phyloP scores from a whole-genome alignment of 495 filamentous ascomycete species.

The Neurospora sp. region DNA sequence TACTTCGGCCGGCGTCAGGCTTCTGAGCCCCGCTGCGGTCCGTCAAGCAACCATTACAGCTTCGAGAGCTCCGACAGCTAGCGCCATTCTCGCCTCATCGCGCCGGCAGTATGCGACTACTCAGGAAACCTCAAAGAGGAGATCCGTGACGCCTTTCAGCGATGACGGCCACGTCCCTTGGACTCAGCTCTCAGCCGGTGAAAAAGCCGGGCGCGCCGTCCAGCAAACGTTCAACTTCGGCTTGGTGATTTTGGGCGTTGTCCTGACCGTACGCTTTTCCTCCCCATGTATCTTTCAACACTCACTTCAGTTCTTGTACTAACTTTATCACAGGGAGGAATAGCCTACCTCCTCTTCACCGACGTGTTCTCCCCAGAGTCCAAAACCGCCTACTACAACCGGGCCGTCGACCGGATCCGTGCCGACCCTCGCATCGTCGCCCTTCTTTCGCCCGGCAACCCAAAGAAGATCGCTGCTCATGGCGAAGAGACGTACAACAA shows the following conservation, averaged over 20 bases:
- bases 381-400: slow-evolving; percentile 80
- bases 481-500: slow-evolving; percentile 75
- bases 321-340: slow-evolving; percentile 46
- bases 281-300: background rate
- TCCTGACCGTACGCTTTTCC: slow-evolving; percentile 53
- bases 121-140: slow-evolving; percentile 30
- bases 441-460: slow-evolving; percentile 54
- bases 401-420: slow-evolving; percentile 70
- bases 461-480: slow-evolving; percentile 67
- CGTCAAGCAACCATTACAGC: slow-evolving; percentile 1
- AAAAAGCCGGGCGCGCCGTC: slow-evolving; percentile 78
- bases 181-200: slow-evolving; percentile 58
- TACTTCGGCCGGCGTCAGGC: background rate
- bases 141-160: slow-evolving; percentile 67
- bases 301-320: background rate
- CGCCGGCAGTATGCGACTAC: slow-evolving; percentile 23
- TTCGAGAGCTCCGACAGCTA: background rate
- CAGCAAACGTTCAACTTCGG: slow-evolving; percentile 85
- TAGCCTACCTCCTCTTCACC: slow-evolving; percentile 67
- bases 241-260: slow-evolving; percentile 62
- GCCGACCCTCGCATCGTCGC: slow-evolving; percentile 57
- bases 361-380: slow-evolving; percentile 85
- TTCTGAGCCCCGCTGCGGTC: slow-evolving; percentile 5
- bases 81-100: slow-evolving; percentile 7
- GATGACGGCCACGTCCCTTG: slow-evolving; percentile 76